Percentiles rank a stretch among this genome's conserved stretches.
These are phyloP conservation scores for Lipomyces mesembrius DNA, from an alignment of 805 yeast genomes.

Conservation along the genomic window DNA sequence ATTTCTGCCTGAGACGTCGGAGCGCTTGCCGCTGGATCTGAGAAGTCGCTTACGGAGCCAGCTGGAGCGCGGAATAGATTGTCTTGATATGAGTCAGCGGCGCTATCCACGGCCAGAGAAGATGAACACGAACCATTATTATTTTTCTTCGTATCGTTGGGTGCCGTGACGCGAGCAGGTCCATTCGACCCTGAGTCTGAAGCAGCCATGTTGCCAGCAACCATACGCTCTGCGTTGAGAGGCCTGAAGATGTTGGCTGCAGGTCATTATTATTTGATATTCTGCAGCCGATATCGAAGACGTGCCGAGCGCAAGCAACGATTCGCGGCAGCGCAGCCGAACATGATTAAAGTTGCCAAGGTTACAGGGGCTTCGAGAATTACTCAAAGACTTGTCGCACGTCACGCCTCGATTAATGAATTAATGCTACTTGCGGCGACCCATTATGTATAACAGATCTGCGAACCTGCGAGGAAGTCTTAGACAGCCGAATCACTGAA, in stretches of 20 bases:
- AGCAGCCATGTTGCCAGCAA: background rate
- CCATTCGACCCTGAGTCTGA: background rate
- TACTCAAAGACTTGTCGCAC: too few relatives aligned
- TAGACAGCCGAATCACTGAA: too few relatives aligned
- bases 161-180: background rate
- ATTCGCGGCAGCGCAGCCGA: too few relatives aligned
- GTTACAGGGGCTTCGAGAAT: too few relatives aligned
- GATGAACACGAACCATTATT: background rate
- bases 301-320: too few relatives aligned
- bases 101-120: background rate
- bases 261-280: too few relatives aligned
- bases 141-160: background rate
- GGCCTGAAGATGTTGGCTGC: background rate
- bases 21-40: background rate
- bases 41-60: background rate
- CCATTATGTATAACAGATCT: too few relatives aligned
- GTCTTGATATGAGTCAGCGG: background rate
- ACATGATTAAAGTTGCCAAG: too few relatives aligned
- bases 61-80: background rate
- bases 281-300: too few relatives aligned
- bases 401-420: too few relatives aligned
- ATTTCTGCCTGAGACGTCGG: background rate
- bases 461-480: too few relatives aligned
- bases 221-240: background rate
- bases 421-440: too few relatives aligned